Evolutionary conservation across 2,329 filamentous ascomycete species (phyloP).

Genomic region (Dactylellina leptospora): DNA sequence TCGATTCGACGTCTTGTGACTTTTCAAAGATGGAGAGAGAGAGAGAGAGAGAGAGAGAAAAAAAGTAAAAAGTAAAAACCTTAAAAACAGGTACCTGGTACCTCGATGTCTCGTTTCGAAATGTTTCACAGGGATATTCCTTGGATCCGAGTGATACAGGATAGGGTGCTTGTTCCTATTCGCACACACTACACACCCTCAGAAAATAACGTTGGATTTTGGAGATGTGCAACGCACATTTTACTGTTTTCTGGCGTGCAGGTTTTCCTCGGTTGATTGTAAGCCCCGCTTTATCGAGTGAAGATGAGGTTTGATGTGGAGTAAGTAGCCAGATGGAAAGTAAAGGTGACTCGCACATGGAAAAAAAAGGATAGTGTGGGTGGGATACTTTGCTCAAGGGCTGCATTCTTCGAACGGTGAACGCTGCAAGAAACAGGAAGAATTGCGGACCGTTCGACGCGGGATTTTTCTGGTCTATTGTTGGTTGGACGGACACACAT

Average conservation of each 20-base stretch:
- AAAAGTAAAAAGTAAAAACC: too few relatives aligned
- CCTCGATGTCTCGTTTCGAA: too few relatives aligned
- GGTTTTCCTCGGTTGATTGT: too few relatives aligned
- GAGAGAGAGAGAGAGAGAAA: too few relatives aligned
- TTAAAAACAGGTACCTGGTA: too few relatives aligned
- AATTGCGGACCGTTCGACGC: constrained; percentile 14
- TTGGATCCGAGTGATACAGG: constrained; percentile 5
- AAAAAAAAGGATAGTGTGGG: not conserved
- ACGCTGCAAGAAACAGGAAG: not conserved
- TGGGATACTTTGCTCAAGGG: not conserved
- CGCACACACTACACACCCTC: not conserved
- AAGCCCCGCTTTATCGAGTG: too few relatives aligned
- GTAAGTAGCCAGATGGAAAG: too few relatives aligned
- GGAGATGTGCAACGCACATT: constrained; percentile 1
- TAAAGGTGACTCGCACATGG: not conserved
- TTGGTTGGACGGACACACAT: not conserved
- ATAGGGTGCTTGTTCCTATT: too few relatives aligned
- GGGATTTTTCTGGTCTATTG: constrained; percentile 17
- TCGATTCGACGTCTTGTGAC: too few relatives aligned
- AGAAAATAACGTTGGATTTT: constrained; percentile 7
- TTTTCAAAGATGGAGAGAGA: too few relatives aligned
- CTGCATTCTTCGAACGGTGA: not conserved
- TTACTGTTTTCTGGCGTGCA: not conserved
- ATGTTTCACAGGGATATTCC: constrained; percentile 12
- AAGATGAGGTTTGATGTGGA: too few relatives aligned